Evolutionary conservation across 306 rosid genomes (phyloP).

Genomic region (Spatholobus suberectus): DNA sequence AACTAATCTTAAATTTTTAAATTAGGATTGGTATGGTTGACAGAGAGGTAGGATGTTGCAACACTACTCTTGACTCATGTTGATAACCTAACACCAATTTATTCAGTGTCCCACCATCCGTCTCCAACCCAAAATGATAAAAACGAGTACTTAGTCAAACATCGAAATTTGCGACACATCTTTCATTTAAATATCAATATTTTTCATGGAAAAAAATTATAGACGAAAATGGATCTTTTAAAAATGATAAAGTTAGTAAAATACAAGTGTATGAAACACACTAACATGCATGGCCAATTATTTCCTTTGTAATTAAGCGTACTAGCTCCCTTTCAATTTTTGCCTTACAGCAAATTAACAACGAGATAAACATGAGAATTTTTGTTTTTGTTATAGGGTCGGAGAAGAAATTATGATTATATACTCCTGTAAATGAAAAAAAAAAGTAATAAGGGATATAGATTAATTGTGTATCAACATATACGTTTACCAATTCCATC

Average conservation of each 20-base stretch:
- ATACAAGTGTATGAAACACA: too few species aligned
- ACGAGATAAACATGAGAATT: background rate
- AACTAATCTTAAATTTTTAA: background rate
- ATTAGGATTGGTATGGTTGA: background rate
- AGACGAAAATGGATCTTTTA: background rate
- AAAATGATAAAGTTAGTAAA: background rate
- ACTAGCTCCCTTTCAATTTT: too few species aligned
- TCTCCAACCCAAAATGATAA: background rate
- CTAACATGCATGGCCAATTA: too few species aligned
- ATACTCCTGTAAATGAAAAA: background rate
- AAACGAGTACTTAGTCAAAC: background rate
- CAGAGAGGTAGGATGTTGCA: background rate
- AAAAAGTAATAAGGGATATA: background rate
- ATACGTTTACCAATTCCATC: background rate
- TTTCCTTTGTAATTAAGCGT: too few species aligned
- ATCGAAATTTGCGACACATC: background rate
- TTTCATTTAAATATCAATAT: background rate
- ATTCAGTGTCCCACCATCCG: conserved; percentile 7
- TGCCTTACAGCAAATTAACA: too few species aligned
- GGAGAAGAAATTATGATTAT: background rate
- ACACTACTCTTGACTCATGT: background rate
- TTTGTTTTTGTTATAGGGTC: background rate
- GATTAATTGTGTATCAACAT: background rate
- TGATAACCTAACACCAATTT: background rate
- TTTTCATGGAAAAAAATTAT: background rate